A percentile compares a stretch with the other conserved stretches of the same genome.
Evolutionary conservation across 2,329 filamentous ascomycete genomes (phyloP).

Genomic region (Endoconidiophora laricicola): DNA sequence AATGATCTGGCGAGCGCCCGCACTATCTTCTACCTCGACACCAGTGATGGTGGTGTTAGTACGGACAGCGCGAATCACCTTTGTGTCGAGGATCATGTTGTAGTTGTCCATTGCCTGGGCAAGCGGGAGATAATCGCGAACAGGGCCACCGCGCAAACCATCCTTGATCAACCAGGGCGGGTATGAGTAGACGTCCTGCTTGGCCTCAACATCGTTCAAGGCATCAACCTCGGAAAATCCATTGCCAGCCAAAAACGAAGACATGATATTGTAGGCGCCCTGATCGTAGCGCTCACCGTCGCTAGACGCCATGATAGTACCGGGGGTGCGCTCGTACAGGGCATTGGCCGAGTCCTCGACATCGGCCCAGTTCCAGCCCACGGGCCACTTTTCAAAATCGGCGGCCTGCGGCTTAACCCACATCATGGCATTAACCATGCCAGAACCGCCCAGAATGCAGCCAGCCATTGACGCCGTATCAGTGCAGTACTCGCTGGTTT

Average conservation of each 20-base stretch:
- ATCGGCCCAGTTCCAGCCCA: conserved; percentile 51
- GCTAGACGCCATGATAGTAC: conserved; percentile 46
- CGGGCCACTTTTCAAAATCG: conserved; percentile 57
- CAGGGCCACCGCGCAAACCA: conserved; percentile 50
- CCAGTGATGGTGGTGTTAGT: conserved; percentile 45
- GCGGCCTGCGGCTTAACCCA: conserved; percentile 47
- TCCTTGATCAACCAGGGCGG: conserved; percentile 50
- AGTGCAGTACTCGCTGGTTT: conserved; percentile 45
- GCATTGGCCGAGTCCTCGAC: conserved; percentile 40
- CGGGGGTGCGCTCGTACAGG: conserved; percentile 54
- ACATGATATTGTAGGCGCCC: conserved; percentile 46
- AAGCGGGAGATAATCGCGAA: conserved; percentile 53
- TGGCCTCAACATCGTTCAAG: conserved; percentile 41
- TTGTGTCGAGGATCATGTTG: conserved; percentile 46
- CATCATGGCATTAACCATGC: conserved; percentile 49
- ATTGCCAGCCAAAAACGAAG: conserved; percentile 38
- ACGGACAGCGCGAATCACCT: conserved; percentile 50
- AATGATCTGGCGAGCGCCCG: conserved; percentile 29
- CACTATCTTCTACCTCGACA: conserved; percentile 43
- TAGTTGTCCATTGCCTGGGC: conserved; percentile 46
- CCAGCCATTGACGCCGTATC: conserved; percentile 58
- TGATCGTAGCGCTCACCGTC: conserved; percentile 51
- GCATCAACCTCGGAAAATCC: conserved; percentile 45
- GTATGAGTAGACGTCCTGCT: conserved; percentile 48
- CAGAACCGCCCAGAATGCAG: conserved; percentile 51